Conservation (phyloP, 2,329 filamentous ascomycete genomes). For the Pseudodiploospora longispora region DNA sequence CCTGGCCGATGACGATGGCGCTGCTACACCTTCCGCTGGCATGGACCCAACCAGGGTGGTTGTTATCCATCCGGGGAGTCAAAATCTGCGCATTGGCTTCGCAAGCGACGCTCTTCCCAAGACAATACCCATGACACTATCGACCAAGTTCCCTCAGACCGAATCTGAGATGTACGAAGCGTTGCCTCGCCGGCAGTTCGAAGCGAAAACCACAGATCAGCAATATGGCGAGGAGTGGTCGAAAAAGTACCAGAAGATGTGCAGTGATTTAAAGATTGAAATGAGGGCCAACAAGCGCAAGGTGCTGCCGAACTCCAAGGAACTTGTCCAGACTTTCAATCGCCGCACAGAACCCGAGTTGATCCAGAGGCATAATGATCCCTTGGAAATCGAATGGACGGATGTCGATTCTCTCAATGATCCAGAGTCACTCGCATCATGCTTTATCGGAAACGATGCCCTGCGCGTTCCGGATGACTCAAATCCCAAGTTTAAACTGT, state of each 20-base stretch:
- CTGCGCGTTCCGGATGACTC: conserved; percentile 85
- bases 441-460: conserved; percentile 75
- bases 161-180: conserved; percentile 79
- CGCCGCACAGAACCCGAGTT: conserved; percentile 72
- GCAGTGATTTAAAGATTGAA: conserved; percentile 74
- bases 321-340: conserved; percentile 92
- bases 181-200: conserved; percentile 63
- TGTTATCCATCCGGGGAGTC: conserved; percentile 89
- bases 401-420: conserved; percentile 61
- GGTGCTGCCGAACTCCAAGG: conserved; percentile 94
- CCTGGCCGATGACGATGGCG: conserved; percentile 49
- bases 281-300: conserved; percentile 93
- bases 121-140: conserved; percentile 88
- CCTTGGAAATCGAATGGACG: conserved; percentile 91
- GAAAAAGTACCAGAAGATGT: conserved; percentile 73
- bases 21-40: conserved; percentile 48
- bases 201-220: conserved; percentile 59
- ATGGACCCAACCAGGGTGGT: conserved; percentile 82
- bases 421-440: conserved; percentile 51
- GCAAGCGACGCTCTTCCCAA: conserved; percentile 94
- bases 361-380: conserved; percentile 92
- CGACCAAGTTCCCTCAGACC: conserved; percentile 65
- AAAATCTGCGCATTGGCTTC: conserved; percentile 88
- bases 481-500: conserved; percentile 79
- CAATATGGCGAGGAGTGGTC: conserved; percentile 79